These are phyloP conservation scores for Hypoxylon subgilvum DNA, from an alignment of 495 filamentous ascomycete species.

Conservation along the genomic window DNA sequence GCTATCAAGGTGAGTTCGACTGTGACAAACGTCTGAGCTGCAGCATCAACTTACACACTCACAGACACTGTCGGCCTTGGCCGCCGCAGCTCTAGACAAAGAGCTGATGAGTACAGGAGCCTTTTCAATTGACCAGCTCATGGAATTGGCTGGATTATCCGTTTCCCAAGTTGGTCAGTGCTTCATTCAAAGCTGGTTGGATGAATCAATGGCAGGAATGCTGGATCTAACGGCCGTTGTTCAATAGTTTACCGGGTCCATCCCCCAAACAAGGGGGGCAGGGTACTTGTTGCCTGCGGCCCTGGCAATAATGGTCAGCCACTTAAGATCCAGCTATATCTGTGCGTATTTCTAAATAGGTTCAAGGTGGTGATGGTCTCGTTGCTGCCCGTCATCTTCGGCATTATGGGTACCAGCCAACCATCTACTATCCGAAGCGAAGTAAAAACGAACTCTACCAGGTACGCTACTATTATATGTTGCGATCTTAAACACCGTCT, in stretches of 20 bases:
- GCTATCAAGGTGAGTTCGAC: constrained; percentile 52
- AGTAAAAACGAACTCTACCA: constrained; percentile 88
- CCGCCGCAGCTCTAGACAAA: constrained; percentile 84
- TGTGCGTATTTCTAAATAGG: constrained; percentile 38
- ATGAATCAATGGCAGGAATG: background rate
- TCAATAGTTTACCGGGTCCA: constrained; percentile 79
- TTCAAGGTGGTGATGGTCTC: constrained; percentile 84
- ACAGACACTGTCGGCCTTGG: constrained; percentile 84
- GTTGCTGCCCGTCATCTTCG: constrained; percentile 93
- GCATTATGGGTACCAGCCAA: constrained; percentile 90
- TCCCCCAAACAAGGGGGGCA: constrained; percentile 71
- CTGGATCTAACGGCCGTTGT: constrained; percentile 12
- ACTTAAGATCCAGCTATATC: constrained; percentile 3
- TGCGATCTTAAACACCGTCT: too few species aligned
- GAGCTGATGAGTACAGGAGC: constrained; percentile 93
- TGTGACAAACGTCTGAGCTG: background rate
- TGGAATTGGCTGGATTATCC: constrained; percentile 93
- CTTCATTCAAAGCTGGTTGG: background rate
- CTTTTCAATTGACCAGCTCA: constrained; percentile 94
- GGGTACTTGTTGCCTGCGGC: constrained; percentile 86
- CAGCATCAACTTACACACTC: constrained; percentile 25
- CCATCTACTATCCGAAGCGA: constrained; percentile 91
- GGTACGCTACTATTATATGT: constrained; percentile 50
- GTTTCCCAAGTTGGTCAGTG: constrained; percentile 85
- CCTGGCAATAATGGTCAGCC: constrained; percentile 89